phyloP scores from a whole-genome alignment of 2,329 filamentous ascomycete genomes.

The Pyricularia pennisetigena region DNA sequence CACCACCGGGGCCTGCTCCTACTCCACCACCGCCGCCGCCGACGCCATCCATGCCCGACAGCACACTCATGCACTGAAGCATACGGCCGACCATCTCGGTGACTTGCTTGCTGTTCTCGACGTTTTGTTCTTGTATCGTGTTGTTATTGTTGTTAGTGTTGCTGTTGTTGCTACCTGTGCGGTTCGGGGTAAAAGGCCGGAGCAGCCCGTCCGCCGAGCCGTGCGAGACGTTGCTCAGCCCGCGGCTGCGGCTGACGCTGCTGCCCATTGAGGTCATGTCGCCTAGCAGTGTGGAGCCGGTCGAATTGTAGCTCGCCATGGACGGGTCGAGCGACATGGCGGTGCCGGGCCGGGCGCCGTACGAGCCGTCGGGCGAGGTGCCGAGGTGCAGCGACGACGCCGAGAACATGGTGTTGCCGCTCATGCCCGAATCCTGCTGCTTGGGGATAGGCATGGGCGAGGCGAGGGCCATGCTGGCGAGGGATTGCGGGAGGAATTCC shows the following conservation, averaged over 20 bases:
- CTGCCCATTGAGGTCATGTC: conserved; percentile 44
- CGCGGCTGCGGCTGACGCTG: conserved; percentile 58
- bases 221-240: conserved; percentile 75
- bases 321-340: conserved; percentile 66
- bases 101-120: conserved; percentile 65
- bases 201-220: conserved; percentile 28
- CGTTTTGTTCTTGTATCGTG: conserved; percentile 45
- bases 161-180: conserved; percentile 7
- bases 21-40: conserved; percentile 21
- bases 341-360: conserved; percentile 51
- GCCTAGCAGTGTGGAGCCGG: conserved; percentile 70
- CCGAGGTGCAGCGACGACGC: conserved; percentile 20
- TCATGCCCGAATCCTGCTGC: conserved; percentile 11
- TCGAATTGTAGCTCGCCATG: conserved; percentile 70
- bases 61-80: conserved; percentile 90
- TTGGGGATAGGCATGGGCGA: conserved; percentile 41
- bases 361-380: conserved; percentile 21
- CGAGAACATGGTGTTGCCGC: background rate
- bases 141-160: conserved; percentile 12
- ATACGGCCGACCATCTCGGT: conserved; percentile 92
- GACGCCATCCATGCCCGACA: conserved; percentile 52
- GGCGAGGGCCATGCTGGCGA: conserved; percentile 39
- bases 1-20: conserved; percentile 22
- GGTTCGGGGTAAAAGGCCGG: conserved; percentile 41
- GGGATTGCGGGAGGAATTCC: conserved; percentile 56